Conservation (phyloP, 208 protist genomes). For the Crithidia brevicula region DNA sequence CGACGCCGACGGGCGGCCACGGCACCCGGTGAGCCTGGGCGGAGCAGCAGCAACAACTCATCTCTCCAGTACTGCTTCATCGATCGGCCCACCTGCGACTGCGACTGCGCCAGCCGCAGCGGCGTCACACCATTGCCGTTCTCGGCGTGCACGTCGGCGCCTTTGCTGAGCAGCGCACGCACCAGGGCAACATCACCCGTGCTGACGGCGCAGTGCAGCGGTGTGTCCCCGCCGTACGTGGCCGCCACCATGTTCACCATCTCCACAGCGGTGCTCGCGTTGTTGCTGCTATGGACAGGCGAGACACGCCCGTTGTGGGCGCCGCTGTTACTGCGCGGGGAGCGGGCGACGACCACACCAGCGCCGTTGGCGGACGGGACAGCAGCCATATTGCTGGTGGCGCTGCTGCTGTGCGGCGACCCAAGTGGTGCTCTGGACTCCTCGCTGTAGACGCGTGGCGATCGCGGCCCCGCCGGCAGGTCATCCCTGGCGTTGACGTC, state of each 20-base stretch:
- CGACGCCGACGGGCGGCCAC: constrained; percentile 12
- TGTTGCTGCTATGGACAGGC: not conserved
- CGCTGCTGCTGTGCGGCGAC: not conserved
- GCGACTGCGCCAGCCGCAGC: constrained; percentile 24
- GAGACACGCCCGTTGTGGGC: not conserved
- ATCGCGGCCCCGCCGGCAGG: not conserved
- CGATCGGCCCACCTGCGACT: constrained; percentile 1
- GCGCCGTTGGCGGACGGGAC: not conserved
- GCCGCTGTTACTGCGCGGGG: too few species aligned
- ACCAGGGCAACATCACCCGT: constrained; percentile 57
- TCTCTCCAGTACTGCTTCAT: constrained; percentile 32
- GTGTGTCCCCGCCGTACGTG: constrained; percentile 30
- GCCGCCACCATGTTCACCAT: not conserved
- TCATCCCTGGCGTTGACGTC: constrained; percentile 51
- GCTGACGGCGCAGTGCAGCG: constrained; percentile 70
- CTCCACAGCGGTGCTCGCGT: not conserved
- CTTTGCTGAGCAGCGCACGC: constrained; percentile 59
- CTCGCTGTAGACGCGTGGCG: too few species aligned
- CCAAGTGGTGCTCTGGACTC: too few species aligned
- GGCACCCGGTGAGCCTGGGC: constrained; percentile 9
- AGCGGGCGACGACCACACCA: too few species aligned
- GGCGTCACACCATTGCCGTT: constrained; percentile 14
- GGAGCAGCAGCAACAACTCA: constrained; percentile 17
- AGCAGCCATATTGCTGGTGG: not conserved
- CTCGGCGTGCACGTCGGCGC: constrained; percentile 40